Conservation (phyloP, 2,329 filamentous ascomycete species). For the Colletotrichum melonis region DNA sequence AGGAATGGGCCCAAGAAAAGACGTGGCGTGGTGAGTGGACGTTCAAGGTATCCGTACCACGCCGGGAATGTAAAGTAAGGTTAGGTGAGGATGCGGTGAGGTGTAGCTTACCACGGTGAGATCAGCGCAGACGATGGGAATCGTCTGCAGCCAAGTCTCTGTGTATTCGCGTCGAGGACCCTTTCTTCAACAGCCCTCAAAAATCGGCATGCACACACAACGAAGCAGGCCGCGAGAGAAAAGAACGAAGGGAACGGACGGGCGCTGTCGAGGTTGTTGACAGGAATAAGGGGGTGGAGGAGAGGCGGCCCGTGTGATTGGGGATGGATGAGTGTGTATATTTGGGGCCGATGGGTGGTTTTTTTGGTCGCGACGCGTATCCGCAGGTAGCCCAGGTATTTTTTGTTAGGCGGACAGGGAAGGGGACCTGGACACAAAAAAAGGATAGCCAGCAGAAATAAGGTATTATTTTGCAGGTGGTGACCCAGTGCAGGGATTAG, state of each 20-base stretch:
- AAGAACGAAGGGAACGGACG: constrained; percentile 18
- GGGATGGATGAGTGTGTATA: constrained; percentile 24
- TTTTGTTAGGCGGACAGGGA: constrained; percentile 20
- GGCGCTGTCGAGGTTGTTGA: constrained; percentile 32
- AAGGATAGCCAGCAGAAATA: constrained; percentile 24
- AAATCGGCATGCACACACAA: constrained; percentile 13
- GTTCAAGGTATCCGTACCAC: not conserved
- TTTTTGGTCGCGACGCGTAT: constrained; percentile 26
- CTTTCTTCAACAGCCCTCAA: constrained; percentile 32
- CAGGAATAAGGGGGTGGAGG: constrained; percentile 35
- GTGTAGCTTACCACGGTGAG: constrained; percentile 60
- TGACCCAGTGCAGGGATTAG: constrained; percentile 28
- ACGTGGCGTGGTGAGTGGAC: constrained; percentile 27
- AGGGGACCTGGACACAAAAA: not conserved
- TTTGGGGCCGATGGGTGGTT: constrained; percentile 23
- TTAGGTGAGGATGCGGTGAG: constrained; percentile 17
- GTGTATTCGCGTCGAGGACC: constrained; percentile 41
- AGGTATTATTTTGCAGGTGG: constrained; percentile 31
- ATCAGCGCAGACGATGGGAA: constrained; percentile 70
- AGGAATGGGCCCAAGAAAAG: constrained; percentile 18
- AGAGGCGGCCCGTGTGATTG: constrained; percentile 34
- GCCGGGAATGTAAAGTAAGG: constrained; percentile 7
- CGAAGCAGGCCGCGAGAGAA: constrained; percentile 22
- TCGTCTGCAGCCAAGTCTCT: constrained; percentile 72
- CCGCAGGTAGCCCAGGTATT: not conserved